A percentile compares a stretch with the other conserved stretches of the same genome.
Conservation (phyloP, 2,329 filamentous ascomycete genomes). For the Dendrostoma leiphaemia region DNA sequence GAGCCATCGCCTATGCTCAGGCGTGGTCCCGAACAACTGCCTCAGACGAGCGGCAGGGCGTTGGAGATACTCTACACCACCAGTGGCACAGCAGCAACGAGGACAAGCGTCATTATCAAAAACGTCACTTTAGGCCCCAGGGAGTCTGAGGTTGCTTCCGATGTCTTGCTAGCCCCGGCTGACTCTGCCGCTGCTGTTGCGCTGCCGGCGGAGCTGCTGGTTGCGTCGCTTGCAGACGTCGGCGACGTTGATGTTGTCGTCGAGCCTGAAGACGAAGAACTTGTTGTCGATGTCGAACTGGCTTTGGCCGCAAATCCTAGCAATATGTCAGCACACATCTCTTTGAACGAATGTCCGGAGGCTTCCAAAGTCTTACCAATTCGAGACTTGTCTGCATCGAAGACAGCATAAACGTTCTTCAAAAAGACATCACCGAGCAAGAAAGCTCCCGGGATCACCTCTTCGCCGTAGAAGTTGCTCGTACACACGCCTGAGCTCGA, state of each 20-base stretch:
- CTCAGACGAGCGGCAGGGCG: no score
- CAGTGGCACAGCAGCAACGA: constrained; percentile 25
- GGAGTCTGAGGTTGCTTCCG: constrained; percentile 25
- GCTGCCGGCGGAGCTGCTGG: constrained; percentile 7
- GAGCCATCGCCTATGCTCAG: no score
- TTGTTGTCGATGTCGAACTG: constrained; percentile 21
- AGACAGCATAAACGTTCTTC: constrained; percentile 86
- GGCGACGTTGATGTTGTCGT: constrained; percentile 1
- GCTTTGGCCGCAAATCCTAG: constrained; percentile 37
- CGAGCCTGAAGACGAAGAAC: constrained; percentile 11
- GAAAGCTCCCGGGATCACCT: constrained; percentile 68
- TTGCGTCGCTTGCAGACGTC: constrained; percentile 6
- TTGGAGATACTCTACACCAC: no score
- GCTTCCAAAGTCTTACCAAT: constrained; percentile 51
- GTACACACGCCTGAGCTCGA: constrained; percentile 49
- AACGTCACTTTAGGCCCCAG: no score
- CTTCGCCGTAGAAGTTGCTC: constrained; percentile 73
- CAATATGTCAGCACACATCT: constrained; percentile 7
- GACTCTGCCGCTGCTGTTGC: constrained; percentile 23
- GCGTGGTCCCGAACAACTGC: no score
- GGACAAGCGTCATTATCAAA: constrained; percentile 23
- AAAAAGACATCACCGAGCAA: constrained; percentile 83
- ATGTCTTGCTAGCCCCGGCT: constrained; percentile 22
- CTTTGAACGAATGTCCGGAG: neutral
- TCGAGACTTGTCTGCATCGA: constrained; percentile 68